These are phyloP conservation scores for Jatropha curcas DNA, from an alignment of 345 rosid genomes.

Conservation along the genomic window DNA sequence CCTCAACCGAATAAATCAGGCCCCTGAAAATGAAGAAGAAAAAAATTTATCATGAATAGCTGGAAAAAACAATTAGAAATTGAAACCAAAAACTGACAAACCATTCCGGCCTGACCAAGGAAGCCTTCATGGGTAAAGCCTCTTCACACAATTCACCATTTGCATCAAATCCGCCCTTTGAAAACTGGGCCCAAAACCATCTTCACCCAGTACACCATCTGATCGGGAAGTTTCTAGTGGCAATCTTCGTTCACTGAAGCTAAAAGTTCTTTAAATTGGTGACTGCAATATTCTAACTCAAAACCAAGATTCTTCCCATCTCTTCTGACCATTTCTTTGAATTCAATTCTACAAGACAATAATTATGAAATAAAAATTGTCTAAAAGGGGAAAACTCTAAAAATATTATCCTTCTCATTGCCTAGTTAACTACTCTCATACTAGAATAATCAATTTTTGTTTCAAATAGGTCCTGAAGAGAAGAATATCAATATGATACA, in stretches of 20 bases:
- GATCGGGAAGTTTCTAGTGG: conserved; percentile 24
- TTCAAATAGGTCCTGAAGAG: too few relatives aligned
- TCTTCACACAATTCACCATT: conserved; percentile 22
- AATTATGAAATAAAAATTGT: neutral
- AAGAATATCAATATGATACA: too few relatives aligned
- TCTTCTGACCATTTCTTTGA: conserved; percentile 55
- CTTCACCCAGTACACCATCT: conserved; percentile 22
- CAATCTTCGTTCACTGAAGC: conserved; percentile 14
- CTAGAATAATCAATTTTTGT: too few relatives aligned
- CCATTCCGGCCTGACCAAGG: conserved; percentile 29
- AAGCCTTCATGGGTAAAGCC: conserved; percentile 21
- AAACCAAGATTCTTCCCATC: conserved; percentile 38
- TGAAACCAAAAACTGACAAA: conserved; percentile 18
- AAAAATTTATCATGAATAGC: neutral
- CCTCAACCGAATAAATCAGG: too few relatives aligned
- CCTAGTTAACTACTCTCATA: too few relatives aligned
- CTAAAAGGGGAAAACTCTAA: too few relatives aligned
- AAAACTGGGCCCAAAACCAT: conserved; percentile 20
- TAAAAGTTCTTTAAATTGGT: conserved; percentile 8
- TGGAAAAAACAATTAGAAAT: neutral
- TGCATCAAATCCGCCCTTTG: conserved; percentile 25
- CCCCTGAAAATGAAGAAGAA: too few relatives aligned
- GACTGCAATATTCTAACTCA: conserved; percentile 28
- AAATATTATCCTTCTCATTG: too few relatives aligned
- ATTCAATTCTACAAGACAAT: conserved; percentile 48